phyloP scores from a whole-genome alignment of 2,329 filamentous ascomycete species.

The Acrocalymma vagum region DNA sequence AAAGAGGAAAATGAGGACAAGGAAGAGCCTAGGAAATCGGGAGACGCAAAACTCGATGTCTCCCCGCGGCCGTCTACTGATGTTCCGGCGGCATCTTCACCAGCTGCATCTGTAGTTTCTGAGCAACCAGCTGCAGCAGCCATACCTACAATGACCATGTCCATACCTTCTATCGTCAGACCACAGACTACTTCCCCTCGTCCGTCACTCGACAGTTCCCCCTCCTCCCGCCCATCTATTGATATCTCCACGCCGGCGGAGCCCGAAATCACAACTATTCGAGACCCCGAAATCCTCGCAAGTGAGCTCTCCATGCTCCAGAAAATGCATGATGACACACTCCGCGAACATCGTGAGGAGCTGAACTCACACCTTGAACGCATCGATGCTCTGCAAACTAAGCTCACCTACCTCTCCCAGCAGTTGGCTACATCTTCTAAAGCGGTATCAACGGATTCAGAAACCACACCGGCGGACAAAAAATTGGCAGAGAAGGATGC shows the following conservation, averaged over 20 bases:
- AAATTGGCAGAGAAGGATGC: slow-evolving; percentile 90
- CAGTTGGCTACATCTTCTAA: slow-evolving; percentile 80
- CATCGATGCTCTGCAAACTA: slow-evolving; percentile 90
- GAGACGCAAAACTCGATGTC: slow-evolving; percentile 14
- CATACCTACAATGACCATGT: slow-evolving; percentile 37
- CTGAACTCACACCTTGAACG: slow-evolving; percentile 84
- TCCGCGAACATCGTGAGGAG: slow-evolving; percentile 78
- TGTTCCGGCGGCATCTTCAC: slow-evolving; percentile 21
- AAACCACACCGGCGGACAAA: slow-evolving; percentile 63
- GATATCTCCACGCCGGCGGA: slow-evolving; percentile 39
- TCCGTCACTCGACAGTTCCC: slow-evolving; percentile 42
- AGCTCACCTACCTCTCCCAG: slow-evolving; percentile 86
- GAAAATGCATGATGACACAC: slow-evolving; percentile 59
- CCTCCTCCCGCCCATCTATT: slow-evolving; percentile 40
- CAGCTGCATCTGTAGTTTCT: slow-evolving; percentile 28
- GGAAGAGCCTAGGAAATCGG: slow-evolving; percentile 1
- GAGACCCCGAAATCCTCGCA: slow-evolving; percentile 47
- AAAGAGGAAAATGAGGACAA: slow-evolving; percentile 21
- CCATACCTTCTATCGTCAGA: slow-evolving; percentile 41
- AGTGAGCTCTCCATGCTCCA: slow-evolving; percentile 58
- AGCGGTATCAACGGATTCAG: slow-evolving; percentile 62
- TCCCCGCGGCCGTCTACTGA: slow-evolving; percentile 38
- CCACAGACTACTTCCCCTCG: slow-evolving; percentile 38
- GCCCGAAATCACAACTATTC: slow-evolving; percentile 35
- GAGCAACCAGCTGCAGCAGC: slow-evolving; percentile 46